Conservation (phyloP, 2,329 filamentous ascomycete genomes). For the Talaromyces rugulosus region DNA sequence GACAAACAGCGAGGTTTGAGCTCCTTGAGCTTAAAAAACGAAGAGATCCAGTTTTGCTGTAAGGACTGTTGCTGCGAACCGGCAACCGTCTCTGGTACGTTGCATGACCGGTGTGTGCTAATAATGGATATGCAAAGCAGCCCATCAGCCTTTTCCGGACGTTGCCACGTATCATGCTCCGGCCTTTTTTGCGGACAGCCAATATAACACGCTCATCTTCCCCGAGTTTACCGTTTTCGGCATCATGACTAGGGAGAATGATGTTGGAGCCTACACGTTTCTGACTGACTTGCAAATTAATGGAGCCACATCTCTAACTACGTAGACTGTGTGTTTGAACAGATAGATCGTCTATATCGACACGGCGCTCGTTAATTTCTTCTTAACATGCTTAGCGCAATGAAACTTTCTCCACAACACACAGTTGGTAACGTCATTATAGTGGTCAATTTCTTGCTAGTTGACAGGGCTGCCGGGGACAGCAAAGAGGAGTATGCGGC, state of each 20-base stretch:
- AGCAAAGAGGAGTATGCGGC: no score
- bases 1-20: no score
- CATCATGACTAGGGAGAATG: slow-evolving; percentile 79
- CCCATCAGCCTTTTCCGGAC: slow-evolving; percentile 57
- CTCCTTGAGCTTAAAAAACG: no score
- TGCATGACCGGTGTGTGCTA: slow-evolving; percentile 67
- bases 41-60: no score
- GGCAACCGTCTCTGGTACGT: slow-evolving; percentile 34
- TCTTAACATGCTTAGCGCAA: slow-evolving; percentile 63
- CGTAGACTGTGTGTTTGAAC: slow-evolving; percentile 62
- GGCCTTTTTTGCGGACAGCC: slow-evolving; percentile 25
- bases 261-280: slow-evolving; percentile 64
- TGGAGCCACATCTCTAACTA: slow-evolving; percentile 62
- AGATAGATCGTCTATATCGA: slow-evolving; percentile 60
- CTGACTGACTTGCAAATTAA: slow-evolving; percentile 59
- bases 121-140: slow-evolving; percentile 51
- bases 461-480: no score
- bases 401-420: slow-evolving; percentile 65
- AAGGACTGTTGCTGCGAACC: no score
- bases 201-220: slow-evolving; percentile 27
- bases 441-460: no score
- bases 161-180: slow-evolving; percentile 59
- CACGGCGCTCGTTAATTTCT: slow-evolving; percentile 68
- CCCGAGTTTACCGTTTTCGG: slow-evolving; percentile 64
- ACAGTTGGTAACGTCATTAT: no score